Conservation (phyloP, 768 basidiomycete genomes). For the Omphalotus guepiniiformis region DNA sequence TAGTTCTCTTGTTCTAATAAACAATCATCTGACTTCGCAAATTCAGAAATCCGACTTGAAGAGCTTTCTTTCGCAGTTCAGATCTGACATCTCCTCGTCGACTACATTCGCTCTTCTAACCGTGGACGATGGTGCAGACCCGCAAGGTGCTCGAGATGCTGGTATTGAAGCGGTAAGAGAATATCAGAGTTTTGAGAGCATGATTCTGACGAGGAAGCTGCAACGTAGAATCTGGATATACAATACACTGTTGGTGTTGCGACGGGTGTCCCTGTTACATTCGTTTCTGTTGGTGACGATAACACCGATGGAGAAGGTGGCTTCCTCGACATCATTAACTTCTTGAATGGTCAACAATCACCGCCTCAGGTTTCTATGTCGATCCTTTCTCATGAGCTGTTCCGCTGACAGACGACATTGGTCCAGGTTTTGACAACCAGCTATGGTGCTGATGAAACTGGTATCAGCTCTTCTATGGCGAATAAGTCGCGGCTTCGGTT, state of each 20-base stretch:
- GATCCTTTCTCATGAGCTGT: not conserved
- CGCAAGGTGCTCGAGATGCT: constrained; percentile 23
- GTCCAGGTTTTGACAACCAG: constrained; percentile 24
- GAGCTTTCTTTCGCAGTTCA: constrained; percentile 14
- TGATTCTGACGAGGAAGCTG: not conserved
- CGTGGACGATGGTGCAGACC: constrained; percentile 27
- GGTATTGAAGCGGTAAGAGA: constrained; percentile 29
- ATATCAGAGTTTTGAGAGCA: not conserved
- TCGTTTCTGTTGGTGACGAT: constrained; percentile 28
- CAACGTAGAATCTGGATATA: constrained; percentile 22
- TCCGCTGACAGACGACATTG: not conserved
- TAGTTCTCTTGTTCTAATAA: constrained; percentile 22
- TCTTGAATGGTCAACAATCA: constrained; percentile 17
- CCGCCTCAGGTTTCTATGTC: constrained; percentile 21
- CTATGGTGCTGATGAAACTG: constrained; percentile 34
- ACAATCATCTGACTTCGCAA: constrained; percentile 9
- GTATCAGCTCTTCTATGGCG: constrained; percentile 18
- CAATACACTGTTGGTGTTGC: constrained; percentile 34
- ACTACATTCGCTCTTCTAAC: constrained; percentile 25
- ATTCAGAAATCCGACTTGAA: constrained; percentile 15
- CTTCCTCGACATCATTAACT: constrained; percentile 29
- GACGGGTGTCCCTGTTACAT: constrained; percentile 27
- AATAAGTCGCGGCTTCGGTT: constrained; percentile 6
- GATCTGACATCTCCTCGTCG: constrained; percentile 16
- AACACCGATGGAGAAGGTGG: constrained; percentile 26